These are phyloP conservation scores for Colletotrichum sp. DNA, from an alignment of 2,329 filamentous ascomycete genomes.

Conservation along the genomic window DNA sequence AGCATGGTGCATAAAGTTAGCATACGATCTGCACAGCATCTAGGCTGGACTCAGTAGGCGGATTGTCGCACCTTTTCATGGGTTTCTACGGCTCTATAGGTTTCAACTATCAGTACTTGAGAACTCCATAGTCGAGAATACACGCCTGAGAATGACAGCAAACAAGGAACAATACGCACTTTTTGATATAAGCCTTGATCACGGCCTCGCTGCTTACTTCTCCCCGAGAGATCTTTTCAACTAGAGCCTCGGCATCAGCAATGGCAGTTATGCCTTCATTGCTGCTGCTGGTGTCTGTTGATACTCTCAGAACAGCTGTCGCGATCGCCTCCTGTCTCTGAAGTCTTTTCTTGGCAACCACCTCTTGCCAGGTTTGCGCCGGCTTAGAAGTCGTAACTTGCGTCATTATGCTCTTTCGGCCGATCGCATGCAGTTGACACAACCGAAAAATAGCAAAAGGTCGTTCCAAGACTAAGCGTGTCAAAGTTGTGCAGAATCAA, in stretches of 20 bases:
- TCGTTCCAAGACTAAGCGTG: background rate
- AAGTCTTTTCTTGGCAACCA: background rate
- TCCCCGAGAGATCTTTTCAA: background rate
- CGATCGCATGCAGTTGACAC: background rate
- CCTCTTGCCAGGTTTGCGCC: background rate
- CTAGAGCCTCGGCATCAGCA: background rate
- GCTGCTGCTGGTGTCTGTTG: background rate
- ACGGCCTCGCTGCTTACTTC: background rate
- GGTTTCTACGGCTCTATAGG: slow-evolving; percentile 11
- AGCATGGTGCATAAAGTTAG: background rate
- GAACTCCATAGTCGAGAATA: rapidly evolving
- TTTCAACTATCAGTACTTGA: rapidly evolving
- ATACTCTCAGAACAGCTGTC: background rate
- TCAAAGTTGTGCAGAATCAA: background rate
- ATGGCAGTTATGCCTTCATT: background rate
- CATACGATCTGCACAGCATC: background rate
- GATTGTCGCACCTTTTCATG: background rate
- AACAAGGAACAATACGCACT: background rate
- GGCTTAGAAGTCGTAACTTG: background rate
- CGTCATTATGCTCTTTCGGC: background rate
- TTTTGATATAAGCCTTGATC: background rate
- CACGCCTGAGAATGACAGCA: background rate
- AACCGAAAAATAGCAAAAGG: background rate
- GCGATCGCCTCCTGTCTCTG: background rate
- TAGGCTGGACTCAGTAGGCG: background rate